Evolutionary conservation across 169 alveolate genomes (phyloP).

Genomic region (Eimeria acervulina): DNA sequence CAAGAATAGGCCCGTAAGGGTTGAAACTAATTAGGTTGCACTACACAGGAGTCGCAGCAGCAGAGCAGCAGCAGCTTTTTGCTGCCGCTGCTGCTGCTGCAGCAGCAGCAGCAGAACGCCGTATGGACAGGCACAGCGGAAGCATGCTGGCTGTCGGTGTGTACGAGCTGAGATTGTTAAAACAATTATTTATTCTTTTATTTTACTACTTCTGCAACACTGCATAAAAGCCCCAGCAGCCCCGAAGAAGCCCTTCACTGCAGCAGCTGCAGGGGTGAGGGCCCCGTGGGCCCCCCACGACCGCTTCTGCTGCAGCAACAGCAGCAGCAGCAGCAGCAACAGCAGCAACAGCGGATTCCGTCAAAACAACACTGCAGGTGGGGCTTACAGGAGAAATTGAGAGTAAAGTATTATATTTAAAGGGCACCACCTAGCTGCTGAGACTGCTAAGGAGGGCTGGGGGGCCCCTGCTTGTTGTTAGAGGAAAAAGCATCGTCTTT

Average conservation of each 20-base stretch:
- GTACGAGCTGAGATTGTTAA: no score
- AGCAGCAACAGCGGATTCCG: slow-evolving; percentile 3
- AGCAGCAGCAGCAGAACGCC: no score
- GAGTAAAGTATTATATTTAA: background rate
- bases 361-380: background rate
- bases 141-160: background rate
- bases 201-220: background rate
- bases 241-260: background rate
- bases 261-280: background rate
- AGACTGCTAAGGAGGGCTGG: no score
- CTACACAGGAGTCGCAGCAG: no score
- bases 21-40: no score
- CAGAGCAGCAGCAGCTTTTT: background rate
- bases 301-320: slow-evolving; percentile 20
- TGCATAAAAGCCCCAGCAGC: background rate
- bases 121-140: background rate
- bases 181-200: background rate
- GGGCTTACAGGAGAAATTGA: background rate
- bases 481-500: no score
- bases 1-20: no score
- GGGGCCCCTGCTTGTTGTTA: no score
- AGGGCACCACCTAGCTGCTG: no score
- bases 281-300: slow-evolving; percentile 28
- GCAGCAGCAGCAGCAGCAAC: slow-evolving; percentile 17
- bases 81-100: slow-evolving; percentile 25